Base-by-base conservation (phyloP, 1,139 yeast species). In the Candida tropicalis region DNA sequence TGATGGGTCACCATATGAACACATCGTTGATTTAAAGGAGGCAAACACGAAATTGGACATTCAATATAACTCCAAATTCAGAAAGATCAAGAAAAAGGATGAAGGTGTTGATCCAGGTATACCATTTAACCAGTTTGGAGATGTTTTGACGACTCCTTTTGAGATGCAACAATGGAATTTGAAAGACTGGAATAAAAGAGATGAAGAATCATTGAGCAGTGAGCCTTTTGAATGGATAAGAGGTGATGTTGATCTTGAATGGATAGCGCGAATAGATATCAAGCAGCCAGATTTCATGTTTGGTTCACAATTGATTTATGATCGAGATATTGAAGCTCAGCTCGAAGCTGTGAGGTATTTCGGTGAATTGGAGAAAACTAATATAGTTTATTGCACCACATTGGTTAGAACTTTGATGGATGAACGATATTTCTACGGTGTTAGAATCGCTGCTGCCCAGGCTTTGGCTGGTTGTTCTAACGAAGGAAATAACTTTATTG, bases 1-100 rank as follows among this genome's bases (percentile, higher is more conserved):
- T 0, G 99, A 95, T 63, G 99, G 99, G n/a, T 89, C 98, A 0
- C 99, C 99, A 0, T 93, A 95, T 58, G 99, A 95, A 58, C 99
- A 95, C 60, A 93, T 95, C 38, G 96, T 95, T 17, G 95, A 90
- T 52, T 71, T 95, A 44, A 88, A 89, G 56, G 98, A 91, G 45
- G 79, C 82, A 2, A 82, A 82, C 52, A 88, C 96, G 0, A 90
- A 88, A 56, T 72, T 95, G 40, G 99, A 95, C 58, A 89, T 95
- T 38, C 98, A 89, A 57, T 93, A 93, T 65, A 93, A 95, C 60
- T 89, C 98, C 11, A 93, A 90, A 61, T 89, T 87, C 46, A 85
- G 87, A 60, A 79, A 91, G 56, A 79, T 78, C 57, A 84, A 83
- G 52, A 82, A 81, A 67, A 81, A 81, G 67, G 63, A 63, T 41